Evolutionary conservation across 1,139 yeast genomes (phyloP), one percentile per base, ranked within the genome.

Genomic region (Candida sp.): DNA sequence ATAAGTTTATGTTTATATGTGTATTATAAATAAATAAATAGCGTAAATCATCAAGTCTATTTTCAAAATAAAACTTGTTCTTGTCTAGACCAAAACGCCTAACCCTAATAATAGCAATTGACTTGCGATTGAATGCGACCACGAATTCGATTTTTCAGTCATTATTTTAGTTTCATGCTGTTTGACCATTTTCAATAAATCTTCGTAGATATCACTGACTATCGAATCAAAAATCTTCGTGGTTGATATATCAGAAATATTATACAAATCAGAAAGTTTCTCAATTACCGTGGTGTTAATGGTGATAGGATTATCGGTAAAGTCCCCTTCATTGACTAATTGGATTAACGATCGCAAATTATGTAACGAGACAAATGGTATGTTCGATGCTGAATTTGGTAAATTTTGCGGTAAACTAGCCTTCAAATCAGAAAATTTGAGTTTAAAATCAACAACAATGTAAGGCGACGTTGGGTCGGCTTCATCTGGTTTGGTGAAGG

Each of bases 81-180:
- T 32, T 33, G 36, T 19, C 32, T 21, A 79, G 6, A 78, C 84
- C 58, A 80, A 70, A 1, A 79, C 84, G 8, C 85, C 85, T 40
- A 81, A 64, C 1, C 87, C 86, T 41, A 81, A 68, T 36, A 81
- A 64, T 38, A 81, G 60, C 41, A 81, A 58, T 53, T 81, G 87
- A 41, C 84, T 77, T 5, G 84, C 82, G 37, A 81, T 59, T 3
- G 83, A 74, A 48, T 80, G 81, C 0, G 84, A 79, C 86, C 86
- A 81, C 54, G 69, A 62, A 36, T 67, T 68, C 27, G 79, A 66
- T 65, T 77, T 78, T 50, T 69, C 68, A 45, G 63, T 56, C 43
- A 73, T 64, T 37, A 73, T 69, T 46, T 74, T 57, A 50, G 66
- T 70, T 64, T 66, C 81, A 63, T 68, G 81, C 46, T 73, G 67